Percentiles rank a stretch among this genome's conserved stretches.
Evolutionary conservation across 2,329 filamentous ascomycete species (phyloP).

Genomic region (Aplosporella prunicola): DNA sequence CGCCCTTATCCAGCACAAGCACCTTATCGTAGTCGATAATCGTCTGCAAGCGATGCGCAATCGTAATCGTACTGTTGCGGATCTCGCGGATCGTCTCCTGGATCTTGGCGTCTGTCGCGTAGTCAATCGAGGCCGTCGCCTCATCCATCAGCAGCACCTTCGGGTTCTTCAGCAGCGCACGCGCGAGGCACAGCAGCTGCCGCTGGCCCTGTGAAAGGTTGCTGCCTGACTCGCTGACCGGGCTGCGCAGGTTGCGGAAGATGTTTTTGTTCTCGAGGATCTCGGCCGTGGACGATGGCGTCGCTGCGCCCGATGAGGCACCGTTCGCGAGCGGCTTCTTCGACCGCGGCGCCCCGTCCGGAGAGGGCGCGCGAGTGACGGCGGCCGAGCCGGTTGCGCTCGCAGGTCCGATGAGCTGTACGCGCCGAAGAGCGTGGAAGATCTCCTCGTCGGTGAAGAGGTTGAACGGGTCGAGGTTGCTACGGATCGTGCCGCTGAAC

Average conservation of each 20-base stretch:
- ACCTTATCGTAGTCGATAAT: constrained; percentile 99
- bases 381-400: constrained; percentile 33
- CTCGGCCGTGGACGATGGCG: constrained; percentile 24
- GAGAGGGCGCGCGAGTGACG: constrained; percentile 18
- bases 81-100: constrained; percentile 94
- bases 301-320: constrained; percentile 22
- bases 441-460: constrained; percentile 85
- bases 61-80: constrained; percentile 85
- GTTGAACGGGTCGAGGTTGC: constrained; percentile 86
- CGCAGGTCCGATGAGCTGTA: constrained; percentile 81
- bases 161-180: constrained; percentile 82
- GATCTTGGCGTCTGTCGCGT: constrained; percentile 89
- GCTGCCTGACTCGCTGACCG: constrained; percentile 80
- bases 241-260: constrained; percentile 76
- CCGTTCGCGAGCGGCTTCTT: too few species aligned
- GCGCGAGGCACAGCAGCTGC: constrained; percentile 85
- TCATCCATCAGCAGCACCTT: constrained; percentile 99
- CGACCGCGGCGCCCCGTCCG: constrained; percentile 18
- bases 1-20: constrained; percentile 80
- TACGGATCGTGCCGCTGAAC: constrained; percentile 85
- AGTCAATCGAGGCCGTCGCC: constrained; percentile 94
- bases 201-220: constrained; percentile 95
- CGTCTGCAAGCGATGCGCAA: constrained; percentile 89
- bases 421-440: constrained; percentile 73
- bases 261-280: constrained; percentile 80